Evolutionary conservation across 306 rosid genomes (phyloP), one percentile per base, ranked within the genome.

Genomic region (Quercus robur): DNA sequence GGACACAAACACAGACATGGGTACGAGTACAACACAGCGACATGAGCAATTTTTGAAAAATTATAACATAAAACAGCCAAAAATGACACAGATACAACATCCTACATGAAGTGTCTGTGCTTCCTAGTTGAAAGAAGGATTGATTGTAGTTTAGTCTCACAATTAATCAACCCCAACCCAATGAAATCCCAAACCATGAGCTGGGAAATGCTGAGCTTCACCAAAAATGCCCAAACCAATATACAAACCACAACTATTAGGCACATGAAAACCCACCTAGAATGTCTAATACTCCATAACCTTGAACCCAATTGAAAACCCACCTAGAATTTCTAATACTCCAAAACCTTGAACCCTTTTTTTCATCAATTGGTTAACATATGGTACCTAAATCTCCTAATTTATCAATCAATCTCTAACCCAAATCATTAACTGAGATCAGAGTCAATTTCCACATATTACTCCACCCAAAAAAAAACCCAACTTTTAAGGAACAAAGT

Each of bases 141-240:
- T 51, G 76, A 79, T n/a, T 18, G 71, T 69, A 77, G 61, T 41
- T 56, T 20, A 72, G 54, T 57, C 62, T 66, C 66, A 64, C 38
- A 61, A 77, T 67, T 30, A 51, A 79, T 63, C 59, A 76, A 67
- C 38, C 64, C 75, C 41, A 28, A 3, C 15, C 62, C 7, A 70
- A 74, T 12, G 28, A 70, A 73, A 69, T 57, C 49, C 26, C 11
- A 63, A 31, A 46, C 30, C 56, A 63, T 9, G 68, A 35, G 56
- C 75, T 75, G 18, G 38, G 64, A 69, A 69, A 70, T 2, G 64
- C 26, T 78, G 15, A 71, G 6, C 20, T 2, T 46, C 20, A 17
- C 5, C 11, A 68, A 68, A 10, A 9, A 28, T 14, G 10, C 12
- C 70, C 41, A 26, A 63, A 33, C 20, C 52, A 52, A 19, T 8